Percentiles rank a stretch among this genome's conserved stretches.
phyloP scores from a whole-genome alignment of 139 green algal species.

The Spirogloea muscicola region DNA sequence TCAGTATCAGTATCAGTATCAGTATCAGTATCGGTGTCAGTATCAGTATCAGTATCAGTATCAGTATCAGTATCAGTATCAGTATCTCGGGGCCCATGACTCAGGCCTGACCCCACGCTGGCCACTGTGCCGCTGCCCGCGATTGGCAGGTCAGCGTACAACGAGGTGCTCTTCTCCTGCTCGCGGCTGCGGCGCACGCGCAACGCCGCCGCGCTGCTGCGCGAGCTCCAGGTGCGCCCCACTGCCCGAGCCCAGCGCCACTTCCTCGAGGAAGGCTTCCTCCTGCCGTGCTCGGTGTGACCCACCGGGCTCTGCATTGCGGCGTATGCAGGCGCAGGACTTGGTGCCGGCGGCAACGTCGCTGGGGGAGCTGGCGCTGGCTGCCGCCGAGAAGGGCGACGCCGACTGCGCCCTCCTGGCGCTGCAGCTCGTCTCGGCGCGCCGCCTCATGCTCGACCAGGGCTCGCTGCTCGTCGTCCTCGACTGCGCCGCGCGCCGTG shows the following conservation, averaged over 20 bases:
- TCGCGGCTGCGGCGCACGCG: constrained; percentile 7
- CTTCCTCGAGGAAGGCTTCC: not conserved
- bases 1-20: too few relatives aligned
- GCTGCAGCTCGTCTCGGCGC: not conserved
- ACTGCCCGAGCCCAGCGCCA: not conserved
- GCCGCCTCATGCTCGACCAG: constrained; percentile 1
- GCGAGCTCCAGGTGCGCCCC: constrained; percentile 25
- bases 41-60: too few relatives aligned
- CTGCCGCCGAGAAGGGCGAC: constrained; percentile 5
- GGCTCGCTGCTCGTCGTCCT: constrained; percentile 13
- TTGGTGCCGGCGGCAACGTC: not conserved
- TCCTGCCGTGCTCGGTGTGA: not conserved
- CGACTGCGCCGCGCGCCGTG: constrained; percentile 9
- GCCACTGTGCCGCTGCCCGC: too few relatives aligned
- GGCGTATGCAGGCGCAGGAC: not conserved
- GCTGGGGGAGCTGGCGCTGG: constrained; percentile 15
- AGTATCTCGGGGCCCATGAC: too few relatives aligned
- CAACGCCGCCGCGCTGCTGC: constrained; percentile 22
- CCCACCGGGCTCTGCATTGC: not conserved
- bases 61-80: too few relatives aligned
- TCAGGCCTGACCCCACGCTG: too few relatives aligned
- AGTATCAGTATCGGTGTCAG: too few relatives aligned
- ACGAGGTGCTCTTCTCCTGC: constrained; percentile 28
- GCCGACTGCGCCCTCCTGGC: constrained; percentile 15
- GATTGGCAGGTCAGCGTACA: constrained; percentile 28